These are phyloP conservation scores for Protomyces gravidus DNA, from an alignment of 1,139 yeast genomes.

Conservation along the genomic window DNA sequence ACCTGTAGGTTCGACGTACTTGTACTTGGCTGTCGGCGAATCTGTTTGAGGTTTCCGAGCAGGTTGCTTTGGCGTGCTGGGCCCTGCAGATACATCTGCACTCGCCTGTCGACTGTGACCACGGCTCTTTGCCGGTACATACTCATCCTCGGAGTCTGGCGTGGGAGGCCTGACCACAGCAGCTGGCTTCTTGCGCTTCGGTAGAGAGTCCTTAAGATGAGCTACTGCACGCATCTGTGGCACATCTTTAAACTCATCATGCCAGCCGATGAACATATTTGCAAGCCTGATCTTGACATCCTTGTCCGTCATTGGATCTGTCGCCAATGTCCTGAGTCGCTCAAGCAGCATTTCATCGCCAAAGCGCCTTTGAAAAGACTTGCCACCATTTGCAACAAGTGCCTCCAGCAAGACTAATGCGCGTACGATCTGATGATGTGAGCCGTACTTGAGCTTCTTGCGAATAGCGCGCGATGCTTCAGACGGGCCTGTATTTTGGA, in stretches of 20 bases:
- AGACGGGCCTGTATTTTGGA: slow-evolving; percentile 32
- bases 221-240: slow-evolving; percentile 54
- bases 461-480: slow-evolving; percentile 26
- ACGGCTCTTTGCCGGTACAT: slow-evolving; percentile 25
- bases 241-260: slow-evolving; percentile 50
- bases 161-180: slow-evolving; percentile 31
- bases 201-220: slow-evolving; percentile 47
- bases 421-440: slow-evolving; percentile 54
- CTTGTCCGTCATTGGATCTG: slow-evolving; percentile 46
- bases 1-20: slow-evolving; percentile 18
- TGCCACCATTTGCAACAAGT: slow-evolving; percentile 71
- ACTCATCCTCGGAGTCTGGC: slow-evolving; percentile 37
- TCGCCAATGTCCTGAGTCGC: slow-evolving; percentile 54
- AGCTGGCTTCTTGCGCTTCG: slow-evolving; percentile 37
- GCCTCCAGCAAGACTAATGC: slow-evolving; percentile 70
- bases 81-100: slow-evolving; percentile 6
- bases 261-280: slow-evolving; percentile 61
- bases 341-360: slow-evolving; percentile 69
- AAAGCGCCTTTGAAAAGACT: slow-evolving; percentile 43
- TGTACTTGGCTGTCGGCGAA: slow-evolving; percentile 15
- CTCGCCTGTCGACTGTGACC: slow-evolving; percentile 21
- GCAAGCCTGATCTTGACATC: slow-evolving; percentile 49
- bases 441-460: slow-evolving; percentile 84
- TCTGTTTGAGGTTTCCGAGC: slow-evolving; percentile 5
- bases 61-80: slow-evolving; percentile 26